These are phyloP conservation scores for Furcasterigmium furcatum DNA, from an alignment of 2,329 filamentous ascomycete genomes.

Conservation along the genomic window DNA sequence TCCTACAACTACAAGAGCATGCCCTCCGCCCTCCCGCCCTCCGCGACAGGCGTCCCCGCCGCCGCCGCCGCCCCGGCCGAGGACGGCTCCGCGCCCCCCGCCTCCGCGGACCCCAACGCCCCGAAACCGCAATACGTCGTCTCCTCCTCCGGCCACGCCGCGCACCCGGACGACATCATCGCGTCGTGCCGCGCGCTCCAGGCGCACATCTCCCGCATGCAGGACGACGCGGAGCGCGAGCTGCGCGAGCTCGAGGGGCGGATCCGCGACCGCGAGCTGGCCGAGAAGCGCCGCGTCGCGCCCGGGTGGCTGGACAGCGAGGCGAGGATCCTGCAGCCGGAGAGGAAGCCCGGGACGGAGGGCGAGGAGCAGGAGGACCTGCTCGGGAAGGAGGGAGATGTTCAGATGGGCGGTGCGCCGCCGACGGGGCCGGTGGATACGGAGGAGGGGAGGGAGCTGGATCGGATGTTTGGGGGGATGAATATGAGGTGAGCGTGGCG, in stretches of 20 bases:
- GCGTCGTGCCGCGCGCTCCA: constrained; percentile 77
- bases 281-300: constrained; percentile 75
- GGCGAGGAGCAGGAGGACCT: constrained; percentile 1
- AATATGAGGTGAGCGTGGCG: constrained; percentile 18
- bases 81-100: constrained; percentile 26
- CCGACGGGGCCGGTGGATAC: constrained; percentile 10
- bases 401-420: constrained; percentile 30
- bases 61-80: constrained; percentile 24
- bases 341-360: constrained; percentile 37
- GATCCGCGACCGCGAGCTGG: constrained; percentile 63
- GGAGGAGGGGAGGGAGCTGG: constrained; percentile 37
- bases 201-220: constrained; percentile 68
- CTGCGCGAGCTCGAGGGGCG: constrained; percentile 68
- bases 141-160: constrained; percentile 74
- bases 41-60: constrained; percentile 52
- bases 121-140: constrained; percentile 68
- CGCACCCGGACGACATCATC: constrained; percentile 83
- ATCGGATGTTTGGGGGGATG: constrained; percentile 54
- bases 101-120: constrained; percentile 17
- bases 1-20: constrained; percentile 94
- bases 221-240: constrained; percentile 63
- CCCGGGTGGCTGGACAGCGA: constrained; percentile 81
- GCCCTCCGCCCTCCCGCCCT: constrained; percentile 79
- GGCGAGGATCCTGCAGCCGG: constrained; percentile 64
- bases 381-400: constrained; percentile 10